Conservation (phyloP, 1,284 basidiomycete species). For the Neotropicomus parvogracilis region DNA sequence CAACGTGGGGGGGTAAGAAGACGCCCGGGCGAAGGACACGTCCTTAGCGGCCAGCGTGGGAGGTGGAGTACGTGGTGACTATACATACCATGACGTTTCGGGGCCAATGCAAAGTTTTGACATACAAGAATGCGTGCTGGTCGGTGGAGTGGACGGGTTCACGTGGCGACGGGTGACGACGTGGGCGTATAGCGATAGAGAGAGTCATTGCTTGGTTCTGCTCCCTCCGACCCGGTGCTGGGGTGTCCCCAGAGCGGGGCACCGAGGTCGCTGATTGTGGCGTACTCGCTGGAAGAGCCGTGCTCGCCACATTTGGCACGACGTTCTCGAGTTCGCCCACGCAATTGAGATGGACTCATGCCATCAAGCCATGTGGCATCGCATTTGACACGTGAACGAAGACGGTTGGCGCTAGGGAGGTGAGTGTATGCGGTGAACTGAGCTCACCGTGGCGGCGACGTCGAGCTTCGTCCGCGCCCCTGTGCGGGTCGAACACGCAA, state of each 20-base stretch:
- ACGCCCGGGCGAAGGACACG: conserved; percentile 1
- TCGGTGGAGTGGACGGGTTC: not conserved
- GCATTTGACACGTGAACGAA: conserved; percentile 15
- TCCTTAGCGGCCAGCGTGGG: conserved; percentile 17
- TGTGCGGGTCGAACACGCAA: too few relatives aligned
- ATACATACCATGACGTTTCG: conserved; percentile 15
- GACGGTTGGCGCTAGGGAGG: conserved; percentile 1
- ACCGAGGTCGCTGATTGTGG: conserved; percentile 9
- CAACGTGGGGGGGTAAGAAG: conserved; percentile 23
- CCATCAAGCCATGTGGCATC: conserved; percentile 9
- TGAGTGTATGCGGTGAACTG: conserved; percentile 5
- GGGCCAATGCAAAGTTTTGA: conserved; percentile 25
- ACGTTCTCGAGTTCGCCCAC: not conserved
- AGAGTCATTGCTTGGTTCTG: not conserved
- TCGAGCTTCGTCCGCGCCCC: conserved; percentile 3
- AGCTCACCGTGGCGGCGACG: conserved; percentile 6
- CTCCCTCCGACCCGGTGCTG: not conserved
- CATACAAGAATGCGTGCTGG: conserved; percentile 14
- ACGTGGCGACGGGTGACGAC: conserved; percentile 1
- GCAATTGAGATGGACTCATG: conserved; percentile 18
- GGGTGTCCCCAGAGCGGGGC: not conserved
- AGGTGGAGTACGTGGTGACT: conserved; percentile 16
- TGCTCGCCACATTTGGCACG: conserved; percentile 18
- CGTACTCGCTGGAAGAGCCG: conserved; percentile 8
- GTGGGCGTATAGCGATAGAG: not conserved